A percentile compares a stretch with the other conserved stretches of the same genome.
phyloP scores from a whole-genome alignment of 306 rosid species.

The Arachis hypogaea region DNA sequence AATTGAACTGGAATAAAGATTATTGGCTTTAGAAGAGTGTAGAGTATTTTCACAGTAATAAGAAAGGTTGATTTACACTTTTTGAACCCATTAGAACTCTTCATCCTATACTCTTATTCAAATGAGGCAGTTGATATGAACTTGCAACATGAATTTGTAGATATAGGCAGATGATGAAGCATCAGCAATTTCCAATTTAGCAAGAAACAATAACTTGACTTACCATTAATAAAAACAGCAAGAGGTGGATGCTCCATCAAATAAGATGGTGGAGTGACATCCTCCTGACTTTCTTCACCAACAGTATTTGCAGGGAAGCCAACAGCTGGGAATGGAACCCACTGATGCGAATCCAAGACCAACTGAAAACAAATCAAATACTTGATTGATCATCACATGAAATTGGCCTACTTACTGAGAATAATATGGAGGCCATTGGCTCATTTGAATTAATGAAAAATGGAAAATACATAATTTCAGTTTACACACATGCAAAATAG shows the following conservation, averaged over 20 bases:
- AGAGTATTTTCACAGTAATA: background rate
- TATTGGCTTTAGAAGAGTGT: background rate
- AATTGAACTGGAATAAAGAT: background rate
- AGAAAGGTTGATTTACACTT: background rate
- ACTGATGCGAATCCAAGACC: slow-evolving; percentile 98
- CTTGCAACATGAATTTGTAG: background rate
- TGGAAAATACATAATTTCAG: slow-evolving; percentile 29
- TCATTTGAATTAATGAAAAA: slow-evolving; percentile 18
- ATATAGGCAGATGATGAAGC: slow-evolving; percentile 16
- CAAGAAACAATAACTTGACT: slow-evolving; percentile 38
- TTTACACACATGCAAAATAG: slow-evolving; percentile 28
- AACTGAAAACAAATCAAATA: slow-evolving; percentile 54
- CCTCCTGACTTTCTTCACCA: slow-evolving; percentile 84
- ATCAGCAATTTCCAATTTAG: slow-evolving; percentile 33
- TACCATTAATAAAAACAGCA: slow-evolving; percentile 97
- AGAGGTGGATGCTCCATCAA: slow-evolving; percentile 99
- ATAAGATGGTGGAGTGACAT: slow-evolving; percentile 85
- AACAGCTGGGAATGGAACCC: slow-evolving; percentile 95
- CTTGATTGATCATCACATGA: slow-evolving; percentile 18
- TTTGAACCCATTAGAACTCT: background rate
- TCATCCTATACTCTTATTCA: background rate
- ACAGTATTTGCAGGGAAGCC: slow-evolving; percentile 67
- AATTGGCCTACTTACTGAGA: slow-evolving; percentile 25
- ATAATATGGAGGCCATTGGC: slow-evolving; percentile 33
- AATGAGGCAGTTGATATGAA: background rate